Evolutionary conservation across 495 filamentous ascomycete species (phyloP).

Genomic region (Xylaria sp.): DNA sequence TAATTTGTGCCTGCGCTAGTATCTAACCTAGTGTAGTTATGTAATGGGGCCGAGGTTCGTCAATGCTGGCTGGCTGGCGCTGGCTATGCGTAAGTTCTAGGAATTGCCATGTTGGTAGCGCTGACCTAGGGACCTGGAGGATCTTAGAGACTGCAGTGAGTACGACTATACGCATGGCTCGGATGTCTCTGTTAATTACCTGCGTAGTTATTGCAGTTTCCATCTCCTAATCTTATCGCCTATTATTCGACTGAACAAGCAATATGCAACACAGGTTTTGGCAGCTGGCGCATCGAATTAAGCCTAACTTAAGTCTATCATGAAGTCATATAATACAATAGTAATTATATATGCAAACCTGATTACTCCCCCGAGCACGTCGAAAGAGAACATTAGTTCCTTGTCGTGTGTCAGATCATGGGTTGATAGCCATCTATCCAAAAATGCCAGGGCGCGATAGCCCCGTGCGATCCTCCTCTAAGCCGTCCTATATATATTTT

Average conservation of each 20-base stretch:
- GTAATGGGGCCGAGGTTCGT: too few species aligned
- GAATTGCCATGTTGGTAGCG: too few species aligned
- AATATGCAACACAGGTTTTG: too few species aligned
- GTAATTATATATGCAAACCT: conserved; percentile 2
- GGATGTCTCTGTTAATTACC: too few species aligned
- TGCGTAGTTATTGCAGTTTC: too few species aligned
- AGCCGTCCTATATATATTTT: conserved; percentile 1
- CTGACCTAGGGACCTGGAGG: too few species aligned
- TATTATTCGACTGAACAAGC: background rate
- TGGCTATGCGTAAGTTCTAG: too few species aligned
- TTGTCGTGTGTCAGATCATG: background rate
- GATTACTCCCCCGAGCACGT: background rate
- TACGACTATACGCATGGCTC: too few species aligned
- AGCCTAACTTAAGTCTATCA: background rate
- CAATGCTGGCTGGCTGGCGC: too few species aligned
- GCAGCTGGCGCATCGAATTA: background rate
- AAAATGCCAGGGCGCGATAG: background rate
- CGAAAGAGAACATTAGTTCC: background rate
- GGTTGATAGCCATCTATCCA: background rate
- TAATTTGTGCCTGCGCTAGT: too few species aligned
- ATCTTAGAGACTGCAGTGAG: too few species aligned
- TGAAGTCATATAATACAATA: conserved; percentile 19
- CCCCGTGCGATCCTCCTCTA: background rate
- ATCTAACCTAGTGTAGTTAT: too few species aligned
- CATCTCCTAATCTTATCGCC: background rate